Percentiles rank a stretch among this genome's conserved stretches.
These are phyloP conservation scores for Euphorbia corollata DNA, from an alignment of 441 rosid species.

Conservation along the genomic window DNA sequence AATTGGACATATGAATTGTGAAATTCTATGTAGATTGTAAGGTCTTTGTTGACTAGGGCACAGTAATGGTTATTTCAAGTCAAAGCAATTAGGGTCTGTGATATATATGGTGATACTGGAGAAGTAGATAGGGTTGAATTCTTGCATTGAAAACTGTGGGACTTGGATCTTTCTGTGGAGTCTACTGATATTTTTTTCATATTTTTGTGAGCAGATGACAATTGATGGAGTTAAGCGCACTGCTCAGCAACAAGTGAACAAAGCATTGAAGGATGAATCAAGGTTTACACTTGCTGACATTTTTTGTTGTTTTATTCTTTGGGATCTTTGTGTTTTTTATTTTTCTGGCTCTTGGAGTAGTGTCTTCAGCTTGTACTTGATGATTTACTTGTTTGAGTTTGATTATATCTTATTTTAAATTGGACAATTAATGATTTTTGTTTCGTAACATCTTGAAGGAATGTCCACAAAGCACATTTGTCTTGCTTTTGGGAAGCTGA, in stretches of 20 bases:
- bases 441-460: not conserved
- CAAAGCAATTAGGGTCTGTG: not conserved
- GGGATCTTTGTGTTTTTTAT: not conserved
- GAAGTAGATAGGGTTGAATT: not conserved
- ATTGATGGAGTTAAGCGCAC: slow-evolving; percentile 94
- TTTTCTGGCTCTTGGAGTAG: not conserved
- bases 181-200: not conserved
- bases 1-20: not conserved
- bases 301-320: not conserved
- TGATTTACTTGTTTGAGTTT: not conserved
- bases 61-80: slow-evolving; percentile 1
- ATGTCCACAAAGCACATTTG: not conserved
- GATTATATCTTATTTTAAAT: not conserved
- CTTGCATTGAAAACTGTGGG: not conserved
- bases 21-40: not conserved
- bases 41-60: not conserved
- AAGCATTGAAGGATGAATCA: slow-evolving; percentile 84
- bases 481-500: not conserved
- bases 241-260: slow-evolving; percentile 92
- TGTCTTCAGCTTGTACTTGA: not conserved
- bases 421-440: not conserved
- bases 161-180: not conserved
- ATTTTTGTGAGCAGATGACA: slow-evolving; percentile 57
- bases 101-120: not conserved
- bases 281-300: slow-evolving; percentile 43